Evolutionary conservation across 148 eudicot species (phyloP).

Genomic region (Rhododendron ferrugineum): DNA sequence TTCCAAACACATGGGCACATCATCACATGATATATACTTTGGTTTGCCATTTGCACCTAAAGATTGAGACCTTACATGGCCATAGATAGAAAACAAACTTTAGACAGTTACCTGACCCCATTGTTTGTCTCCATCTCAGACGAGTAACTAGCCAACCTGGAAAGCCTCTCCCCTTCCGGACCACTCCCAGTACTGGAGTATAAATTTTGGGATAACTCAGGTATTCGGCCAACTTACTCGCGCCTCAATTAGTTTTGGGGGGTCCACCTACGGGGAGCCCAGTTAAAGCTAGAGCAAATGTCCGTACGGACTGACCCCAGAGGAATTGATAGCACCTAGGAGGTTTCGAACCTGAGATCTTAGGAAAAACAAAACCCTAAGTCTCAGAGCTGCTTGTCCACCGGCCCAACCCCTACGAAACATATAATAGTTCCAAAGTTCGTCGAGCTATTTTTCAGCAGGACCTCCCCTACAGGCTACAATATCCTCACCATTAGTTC

Average conservation of each 20-base stretch:
- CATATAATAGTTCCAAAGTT: not conserved
- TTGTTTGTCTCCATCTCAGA: not conserved
- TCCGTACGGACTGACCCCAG: too few relatives aligned
- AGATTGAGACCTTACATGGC: conserved; percentile 1
- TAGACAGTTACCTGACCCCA: not conserved
- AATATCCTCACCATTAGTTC: not conserved
- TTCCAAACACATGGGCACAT: conserved; percentile 6
- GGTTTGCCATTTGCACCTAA: not conserved
- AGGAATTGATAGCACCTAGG: too few relatives aligned
- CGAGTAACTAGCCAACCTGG: not conserved
- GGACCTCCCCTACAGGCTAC: not conserved
- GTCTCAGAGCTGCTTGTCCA: not conserved
- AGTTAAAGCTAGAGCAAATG: too few relatives aligned
- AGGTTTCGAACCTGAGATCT: not conserved
- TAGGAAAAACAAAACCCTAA: too few relatives aligned
- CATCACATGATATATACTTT: not conserved
- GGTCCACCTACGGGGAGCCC: not conserved
- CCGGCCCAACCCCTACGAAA: not conserved
- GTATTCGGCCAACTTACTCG: not conserved
- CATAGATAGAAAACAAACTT: not conserved
- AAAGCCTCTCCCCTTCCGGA: not conserved
- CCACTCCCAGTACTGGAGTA: not conserved
- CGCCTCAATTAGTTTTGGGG: too few relatives aligned
- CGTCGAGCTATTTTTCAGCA: not conserved
- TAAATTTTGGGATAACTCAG: not conserved